Percentiles rank a stretch among this genome's conserved stretches.
phyloP scores from a whole-genome alignment of 495 filamentous ascomycete genomes.

The Staphylotrichum longicolle region DNA sequence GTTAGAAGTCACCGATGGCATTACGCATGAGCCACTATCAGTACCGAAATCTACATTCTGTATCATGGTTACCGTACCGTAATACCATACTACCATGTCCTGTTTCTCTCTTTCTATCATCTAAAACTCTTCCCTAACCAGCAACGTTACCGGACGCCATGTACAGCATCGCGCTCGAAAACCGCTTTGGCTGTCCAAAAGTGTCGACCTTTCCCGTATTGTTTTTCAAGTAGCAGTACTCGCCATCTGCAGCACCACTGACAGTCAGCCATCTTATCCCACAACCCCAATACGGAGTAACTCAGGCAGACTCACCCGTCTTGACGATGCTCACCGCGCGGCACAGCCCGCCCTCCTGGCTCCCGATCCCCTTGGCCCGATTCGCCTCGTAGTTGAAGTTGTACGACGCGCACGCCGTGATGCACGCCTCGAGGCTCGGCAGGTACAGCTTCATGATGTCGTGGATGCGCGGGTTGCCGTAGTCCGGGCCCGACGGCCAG shows the following conservation, averaged over 20 bases:
- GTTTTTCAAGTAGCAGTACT: conserved; percentile 42
- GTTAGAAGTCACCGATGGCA: no score
- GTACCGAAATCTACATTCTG: no score
- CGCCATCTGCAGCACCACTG: conserved; percentile 12
- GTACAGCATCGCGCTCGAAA: conserved; percentile 31
- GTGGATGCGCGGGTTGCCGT: conserved; percentile 13
- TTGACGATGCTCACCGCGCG: conserved; percentile 33
- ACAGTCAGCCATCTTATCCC: background rate
- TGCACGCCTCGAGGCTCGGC: conserved; percentile 37
- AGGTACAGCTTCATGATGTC: conserved; percentile 37
- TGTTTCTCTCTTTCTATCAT: no score
- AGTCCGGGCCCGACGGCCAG: conserved; percentile 27
- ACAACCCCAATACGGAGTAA: no score
- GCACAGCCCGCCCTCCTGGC: no score
- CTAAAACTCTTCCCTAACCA: no score
- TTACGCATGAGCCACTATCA: no score
- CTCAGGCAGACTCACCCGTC: background rate
- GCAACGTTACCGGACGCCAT: background rate
- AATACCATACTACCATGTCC: no score
- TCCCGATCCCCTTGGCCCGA: conserved; percentile 4
- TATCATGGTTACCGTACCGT: no score
- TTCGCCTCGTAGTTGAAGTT: conserved; percentile 28
- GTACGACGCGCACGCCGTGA: conserved; percentile 37
- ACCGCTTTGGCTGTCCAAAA: conserved; percentile 25
- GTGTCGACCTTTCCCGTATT: conserved; percentile 35